Evolutionary conservation across 495 filamentous ascomycete species (phyloP), one percentile per base, ranked within the genome.

Genomic region (Bacidia rubella): DNA sequence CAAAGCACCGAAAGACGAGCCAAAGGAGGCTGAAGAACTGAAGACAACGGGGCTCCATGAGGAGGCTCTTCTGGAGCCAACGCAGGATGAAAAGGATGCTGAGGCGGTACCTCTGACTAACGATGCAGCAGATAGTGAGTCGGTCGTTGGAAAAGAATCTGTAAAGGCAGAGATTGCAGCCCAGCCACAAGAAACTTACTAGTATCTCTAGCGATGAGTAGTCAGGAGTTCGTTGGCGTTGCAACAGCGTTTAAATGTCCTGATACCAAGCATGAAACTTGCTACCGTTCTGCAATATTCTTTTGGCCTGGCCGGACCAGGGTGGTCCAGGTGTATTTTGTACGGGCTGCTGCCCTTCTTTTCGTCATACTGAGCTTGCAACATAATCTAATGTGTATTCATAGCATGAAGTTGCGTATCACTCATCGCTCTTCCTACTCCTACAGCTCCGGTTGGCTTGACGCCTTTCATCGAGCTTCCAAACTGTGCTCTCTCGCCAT

Each of bases 1-100:
- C 2, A 47, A 52, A 10, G 49, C 41, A 19, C 55, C 60, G 44
- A 39, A 45, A 19, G 54, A 40, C 20, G 40, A 15, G 26, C 24
- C 27, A 27, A 29, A 27, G 10, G 57, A 60, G 25, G 7, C 51
- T 41, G 45, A 44, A 20, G 38, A 46, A 25, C 12, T 9, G 41
- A 7, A 5, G 29, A 7, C 15, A 35, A 15, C 46, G 32, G 22
- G 27, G 7, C 40, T 47, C 44, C 47, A 51, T 46, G 39, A 53
- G 38, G 23, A 45, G 39, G 35, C 42, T n/a, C n/a, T n/a, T n/a
- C n/a, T n/a, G n/a, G n/a, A n/a, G n/a, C n/a, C n/a, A n/a, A n/a
- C n/a, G 20, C 35, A 38, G 52, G 50, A 55, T 20, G 46, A 44
- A 47, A 54, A 25, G 29, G 47, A 55, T 57, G 48, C 41, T 53